A percentile compares a stretch with the other conserved stretches of the same genome.
Conservation (phyloP, 768 basidiomycete species). For the Paxillus ammoniavirescens region DNA sequence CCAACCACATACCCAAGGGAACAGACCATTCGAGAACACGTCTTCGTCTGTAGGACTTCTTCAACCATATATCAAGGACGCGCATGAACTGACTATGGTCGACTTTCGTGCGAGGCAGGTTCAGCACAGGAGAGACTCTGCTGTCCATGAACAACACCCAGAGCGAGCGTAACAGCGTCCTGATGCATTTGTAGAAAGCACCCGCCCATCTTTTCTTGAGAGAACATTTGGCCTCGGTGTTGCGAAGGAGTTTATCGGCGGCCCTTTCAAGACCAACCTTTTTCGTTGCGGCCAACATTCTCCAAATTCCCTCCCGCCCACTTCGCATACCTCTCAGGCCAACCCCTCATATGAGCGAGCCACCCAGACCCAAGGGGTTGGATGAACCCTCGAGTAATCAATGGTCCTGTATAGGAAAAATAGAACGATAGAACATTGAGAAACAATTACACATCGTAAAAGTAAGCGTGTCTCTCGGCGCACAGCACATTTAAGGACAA, state of each 20-base stretch:
- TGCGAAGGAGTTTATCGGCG: not conserved
- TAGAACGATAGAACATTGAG: slow-evolving; percentile 1
- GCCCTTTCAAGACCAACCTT: not conserved
- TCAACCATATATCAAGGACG: too few species aligned
- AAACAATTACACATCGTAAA: too few species aligned
- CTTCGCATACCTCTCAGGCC: not conserved
- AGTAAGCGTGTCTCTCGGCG: too few species aligned
- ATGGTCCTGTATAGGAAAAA: slow-evolving; percentile 7
- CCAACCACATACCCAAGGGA: too few species aligned
- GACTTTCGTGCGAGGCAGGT: too few species aligned
- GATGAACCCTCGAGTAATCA: not conserved
- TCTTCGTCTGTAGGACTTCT: too few species aligned
- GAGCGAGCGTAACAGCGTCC: too few species aligned
- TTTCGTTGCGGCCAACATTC: not conserved
- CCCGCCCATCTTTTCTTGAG: not conserved
- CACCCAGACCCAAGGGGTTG: not conserved
- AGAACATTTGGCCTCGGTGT: not conserved
- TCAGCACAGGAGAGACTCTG: too few species aligned
- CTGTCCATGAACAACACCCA: too few species aligned
- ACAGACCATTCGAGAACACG: too few species aligned
- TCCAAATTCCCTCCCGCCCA: not conserved
- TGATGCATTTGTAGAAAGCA: not conserved
- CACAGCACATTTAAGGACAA: too few species aligned
- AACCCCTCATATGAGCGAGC: not conserved
- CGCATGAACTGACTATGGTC: too few species aligned